Evolutionary conservation across 345 rosid species (phyloP).

Genomic region (Linum tenue): DNA sequence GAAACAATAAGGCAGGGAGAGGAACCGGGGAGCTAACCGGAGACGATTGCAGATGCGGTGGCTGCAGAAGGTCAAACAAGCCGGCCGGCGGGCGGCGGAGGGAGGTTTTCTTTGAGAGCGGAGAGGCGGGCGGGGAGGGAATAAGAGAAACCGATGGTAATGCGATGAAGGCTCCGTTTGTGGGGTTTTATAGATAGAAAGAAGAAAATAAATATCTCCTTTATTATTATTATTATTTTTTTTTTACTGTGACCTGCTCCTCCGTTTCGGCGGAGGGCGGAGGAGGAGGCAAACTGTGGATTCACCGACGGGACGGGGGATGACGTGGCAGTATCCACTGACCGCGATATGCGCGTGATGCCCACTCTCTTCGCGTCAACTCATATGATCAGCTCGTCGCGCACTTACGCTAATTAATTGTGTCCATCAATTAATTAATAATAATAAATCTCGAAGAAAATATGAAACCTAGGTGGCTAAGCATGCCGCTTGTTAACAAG

Average conservation of each 20-base stretch:
- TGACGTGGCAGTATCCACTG: no score
- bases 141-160: background rate
- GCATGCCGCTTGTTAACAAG: no score
- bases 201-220: background rate
- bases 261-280: background rate
- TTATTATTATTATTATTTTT: no score
- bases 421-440: no score
- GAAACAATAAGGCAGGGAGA: background rate
- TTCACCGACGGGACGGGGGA: background rate
- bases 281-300: background rate
- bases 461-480: no score
- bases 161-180: background rate
- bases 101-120: background rate
- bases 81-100: no score
- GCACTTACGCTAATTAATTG: no score
- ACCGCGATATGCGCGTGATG: no score
- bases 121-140: background rate
- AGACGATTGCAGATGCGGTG: background rate
- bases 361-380: no score
- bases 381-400: no score
- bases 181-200: background rate
- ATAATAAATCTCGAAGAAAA: no score
- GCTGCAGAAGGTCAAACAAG: background rate
- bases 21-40: background rate
- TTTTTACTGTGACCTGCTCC: background rate